Evolutionary conservation across 169 alveolate genomes (phyloP), one percentile per base, ranked within the genome.

Genomic region (Plasmodium malariae): DNA sequence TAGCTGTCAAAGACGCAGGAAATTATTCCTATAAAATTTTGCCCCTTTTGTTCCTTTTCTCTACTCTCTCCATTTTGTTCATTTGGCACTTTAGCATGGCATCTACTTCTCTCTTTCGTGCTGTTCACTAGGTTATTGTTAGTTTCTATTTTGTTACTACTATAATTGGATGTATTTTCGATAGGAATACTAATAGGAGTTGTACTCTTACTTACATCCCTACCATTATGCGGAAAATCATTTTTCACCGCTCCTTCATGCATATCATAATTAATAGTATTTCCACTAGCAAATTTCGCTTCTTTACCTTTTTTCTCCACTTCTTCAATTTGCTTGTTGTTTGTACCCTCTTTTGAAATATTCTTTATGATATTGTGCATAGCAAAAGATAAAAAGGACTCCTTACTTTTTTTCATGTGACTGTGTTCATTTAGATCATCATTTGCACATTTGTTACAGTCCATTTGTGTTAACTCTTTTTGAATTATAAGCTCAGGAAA

Each of bases 1-100:
- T 69, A 86, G 48, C 87, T 86, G 24, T 86, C 92, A 40, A 86
- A 86, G 12, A 63, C 68, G 14, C 92, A 86, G 0, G 92, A 86
- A 3, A 86, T 86, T 12, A 37, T 54, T 5, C 92, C 87, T 40
- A 40, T 86, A 65, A 86, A 86, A 19, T 67, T 65, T 12, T 73
- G 70, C 14, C 48, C 48, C 0, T 1, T 48, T 14, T 69, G 9
- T n/a, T 32, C 34, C 34, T 19, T 24, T 4, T 6, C 0, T 19
- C 12, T 4, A 67, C 1, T 17, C 3, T 1, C n/a, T 2, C 40
- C 36, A 21, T 1, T 11, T 7, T 67, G 7, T n/a, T 3, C 55
- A 32, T 67, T 28, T 37, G 24, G 30, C 12, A 17, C 30, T 1
- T 62, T 28, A 11, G 3, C 0, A 40, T 36, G 26, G 19, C 55